Evolutionary conservation across 768 basidiomycete species (phyloP).

Genomic region (Pleurotus platypus): DNA sequence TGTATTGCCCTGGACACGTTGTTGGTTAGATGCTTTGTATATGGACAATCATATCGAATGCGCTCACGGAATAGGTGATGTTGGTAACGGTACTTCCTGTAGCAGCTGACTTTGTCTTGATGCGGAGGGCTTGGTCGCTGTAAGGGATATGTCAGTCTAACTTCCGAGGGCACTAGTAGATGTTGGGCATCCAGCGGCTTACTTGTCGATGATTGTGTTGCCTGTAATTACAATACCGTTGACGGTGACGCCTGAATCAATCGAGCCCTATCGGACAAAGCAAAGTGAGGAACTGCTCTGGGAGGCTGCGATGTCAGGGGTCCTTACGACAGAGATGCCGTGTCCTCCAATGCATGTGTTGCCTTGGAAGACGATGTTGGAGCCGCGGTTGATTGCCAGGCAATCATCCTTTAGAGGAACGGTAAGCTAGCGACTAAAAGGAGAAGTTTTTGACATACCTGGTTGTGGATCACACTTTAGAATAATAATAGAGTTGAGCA

Average conservation of each 20-base stretch:
- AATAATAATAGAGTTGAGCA: not conserved
- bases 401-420: constrained; percentile 49
- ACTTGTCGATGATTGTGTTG: constrained; percentile 59
- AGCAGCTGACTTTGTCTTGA: constrained; percentile 50
- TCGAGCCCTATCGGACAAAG: constrained; percentile 46
- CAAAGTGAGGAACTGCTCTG: constrained; percentile 23
- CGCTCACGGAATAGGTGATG: constrained; percentile 44
- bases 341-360: constrained; percentile 61
- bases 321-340: constrained; percentile 60
- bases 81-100: constrained; percentile 43
- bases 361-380: constrained; percentile 42
- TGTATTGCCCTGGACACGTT: constrained; percentile 41
- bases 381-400: constrained; percentile 45
- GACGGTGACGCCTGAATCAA: constrained; percentile 42
- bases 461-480: constrained; percentile 2
- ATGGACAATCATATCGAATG: not conserved
- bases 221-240: constrained; percentile 41
- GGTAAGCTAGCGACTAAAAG: not conserved
- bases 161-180: too few species aligned
- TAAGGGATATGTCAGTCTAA: not conserved
- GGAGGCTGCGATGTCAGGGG: constrained; percentile 16
- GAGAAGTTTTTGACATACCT: not conserved
- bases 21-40: not conserved
- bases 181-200: not conserved
- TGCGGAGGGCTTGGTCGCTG: constrained; percentile 55